Percentiles rank a stretch among this genome's conserved stretches.
Evolutionary conservation across 176 grass and related monocot species (phyloP).

Genomic region (Zoysia pacifica): DNA sequence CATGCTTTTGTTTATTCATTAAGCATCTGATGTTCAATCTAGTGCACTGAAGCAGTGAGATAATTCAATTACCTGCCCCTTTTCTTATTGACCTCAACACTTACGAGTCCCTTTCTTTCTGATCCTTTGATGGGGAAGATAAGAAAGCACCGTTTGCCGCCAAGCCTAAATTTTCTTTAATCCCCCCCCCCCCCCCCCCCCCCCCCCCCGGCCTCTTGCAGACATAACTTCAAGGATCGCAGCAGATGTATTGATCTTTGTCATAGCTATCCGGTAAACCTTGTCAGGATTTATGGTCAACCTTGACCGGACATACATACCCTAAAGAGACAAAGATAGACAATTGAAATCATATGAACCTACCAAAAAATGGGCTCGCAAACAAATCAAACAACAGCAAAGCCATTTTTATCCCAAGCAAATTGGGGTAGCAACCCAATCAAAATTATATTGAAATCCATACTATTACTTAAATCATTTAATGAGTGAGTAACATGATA

Average conservation of each 20-base stretch:
- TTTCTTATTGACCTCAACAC: slow-evolving; percentile 95
- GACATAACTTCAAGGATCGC: slow-evolving; percentile 90
- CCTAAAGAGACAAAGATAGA: slow-evolving; percentile 51
- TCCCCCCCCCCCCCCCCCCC: background rate
- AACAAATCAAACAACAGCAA: no score
- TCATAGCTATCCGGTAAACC: slow-evolving; percentile 87
- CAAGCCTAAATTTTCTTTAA: slow-evolving; percentile 81
- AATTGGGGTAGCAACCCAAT: background rate
- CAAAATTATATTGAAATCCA: background rate
- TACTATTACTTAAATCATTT: background rate
- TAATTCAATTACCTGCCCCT: slow-evolving; percentile 67
- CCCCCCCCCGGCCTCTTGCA: slow-evolving; percentile 75
- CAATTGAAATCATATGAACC: slow-evolving; percentile 18
- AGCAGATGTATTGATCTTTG: slow-evolving; percentile 90
- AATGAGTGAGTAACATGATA: slow-evolving; percentile 26
- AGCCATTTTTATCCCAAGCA: no score
- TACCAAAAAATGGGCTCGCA: background rate
- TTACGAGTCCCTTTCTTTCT: slow-evolving; percentile 93
- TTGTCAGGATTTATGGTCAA: slow-evolving; percentile 94
- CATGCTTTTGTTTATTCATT: background rate
- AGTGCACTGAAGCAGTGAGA: background rate
- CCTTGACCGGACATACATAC: slow-evolving; percentile 68
- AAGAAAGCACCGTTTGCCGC: slow-evolving; percentile 79
- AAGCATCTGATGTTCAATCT: background rate
- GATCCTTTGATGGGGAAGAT: slow-evolving; percentile 94